phyloP scores from a whole-genome alignment of 2,329 filamentous ascomycete species.

The Monosporascus sp. region DNA sequence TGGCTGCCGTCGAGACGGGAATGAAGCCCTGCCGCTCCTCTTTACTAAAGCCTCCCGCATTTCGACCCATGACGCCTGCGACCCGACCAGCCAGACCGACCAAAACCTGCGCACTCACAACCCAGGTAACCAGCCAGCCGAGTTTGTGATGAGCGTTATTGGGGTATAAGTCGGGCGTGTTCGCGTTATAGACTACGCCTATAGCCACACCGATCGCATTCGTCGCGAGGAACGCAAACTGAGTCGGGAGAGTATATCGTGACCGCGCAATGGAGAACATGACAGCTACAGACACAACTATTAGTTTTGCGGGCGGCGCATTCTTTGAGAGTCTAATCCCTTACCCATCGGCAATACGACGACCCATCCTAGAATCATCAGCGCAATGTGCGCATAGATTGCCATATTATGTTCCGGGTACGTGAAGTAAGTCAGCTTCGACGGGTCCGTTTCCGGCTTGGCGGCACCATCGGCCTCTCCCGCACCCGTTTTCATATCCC shows the following conservation, averaged over 20 bases:
- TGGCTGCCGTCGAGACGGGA: conserved; percentile 52
- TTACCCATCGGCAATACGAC: conserved; percentile 64
- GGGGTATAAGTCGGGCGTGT: conserved; percentile 79
- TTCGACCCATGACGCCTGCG: conserved; percentile 35
- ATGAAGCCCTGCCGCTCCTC: conserved; percentile 56
- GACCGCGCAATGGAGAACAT: conserved; percentile 83
- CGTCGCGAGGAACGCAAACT: conserved; percentile 60
- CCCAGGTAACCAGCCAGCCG: conserved; percentile 76
- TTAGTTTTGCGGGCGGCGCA: conserved; percentile 7
- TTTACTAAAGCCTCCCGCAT: conserved; percentile 8
- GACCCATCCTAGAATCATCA: conserved; percentile 67
- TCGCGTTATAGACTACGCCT: conserved; percentile 68
- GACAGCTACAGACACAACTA: conserved; percentile 50
- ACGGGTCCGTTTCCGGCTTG: conserved; percentile 21
- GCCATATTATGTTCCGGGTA: conserved; percentile 31
- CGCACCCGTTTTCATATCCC: conserved; percentile 26
- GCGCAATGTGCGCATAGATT: conserved; percentile 54
- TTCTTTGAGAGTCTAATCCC: neutral
- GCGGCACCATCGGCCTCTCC: conserved; percentile 24
- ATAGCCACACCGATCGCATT: conserved; percentile 62
- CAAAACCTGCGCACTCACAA: conserved; percentile 64
- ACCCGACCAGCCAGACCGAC: conserved; percentile 62
- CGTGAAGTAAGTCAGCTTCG: conserved; percentile 34
- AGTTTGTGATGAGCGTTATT: conserved; percentile 85
- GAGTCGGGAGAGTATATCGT: conserved; percentile 62